Conservation (phyloP, 805 yeast species). For the Candida vartiovaarae region DNA sequence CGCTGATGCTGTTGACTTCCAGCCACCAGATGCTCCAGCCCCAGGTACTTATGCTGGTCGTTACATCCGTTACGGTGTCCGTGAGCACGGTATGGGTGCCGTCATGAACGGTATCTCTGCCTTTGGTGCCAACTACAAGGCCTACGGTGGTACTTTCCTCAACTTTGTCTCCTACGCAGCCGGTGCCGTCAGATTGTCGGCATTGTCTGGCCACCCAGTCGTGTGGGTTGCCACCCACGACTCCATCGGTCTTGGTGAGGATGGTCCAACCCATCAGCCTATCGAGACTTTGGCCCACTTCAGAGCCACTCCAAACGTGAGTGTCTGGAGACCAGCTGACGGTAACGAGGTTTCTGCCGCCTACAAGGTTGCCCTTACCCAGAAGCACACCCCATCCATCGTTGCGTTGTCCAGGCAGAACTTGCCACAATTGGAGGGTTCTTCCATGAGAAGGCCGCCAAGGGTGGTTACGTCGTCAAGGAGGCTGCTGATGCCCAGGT, state of each 20-base stretch:
- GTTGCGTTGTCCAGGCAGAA: slow-evolving; percentile 80
- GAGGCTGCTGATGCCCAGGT: slow-evolving; percentile 59
- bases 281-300: slow-evolving; percentile 82
- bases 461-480: slow-evolving; percentile 86
- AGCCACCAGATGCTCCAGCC: slow-evolving; percentile 69
- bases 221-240: slow-evolving; percentile 88
- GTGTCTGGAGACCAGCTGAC: slow-evolving; percentile 92
- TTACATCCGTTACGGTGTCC: slow-evolving; percentile 95
- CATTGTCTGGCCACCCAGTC: slow-evolving; percentile 76
- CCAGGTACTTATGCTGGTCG: slow-evolving; percentile 88
- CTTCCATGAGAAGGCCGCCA: slow-evolving; percentile 85
- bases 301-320: slow-evolving; percentile 76
- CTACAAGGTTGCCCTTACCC: slow-evolving; percentile 56
- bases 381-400: slow-evolving; percentile 61
- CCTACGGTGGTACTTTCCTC: slow-evolving; percentile 96
- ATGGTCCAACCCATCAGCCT: slow-evolving; percentile 93
- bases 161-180: slow-evolving; percentile 84
- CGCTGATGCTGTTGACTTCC: slow-evolving; percentile 82
- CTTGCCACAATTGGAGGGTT: slow-evolving; percentile 90
- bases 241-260: slow-evolving; percentile 88
- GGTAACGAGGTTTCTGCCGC: slow-evolving; percentile 88
- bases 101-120: slow-evolving; percentile 96
- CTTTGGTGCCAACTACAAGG: slow-evolving; percentile 76
- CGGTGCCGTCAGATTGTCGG: slow-evolving; percentile 82
- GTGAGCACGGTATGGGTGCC: slow-evolving; percentile 99